These are phyloP conservation scores for Emmonsia crescens DNA, from an alignment of 2,329 filamentous ascomycete species.

Conservation along the genomic window DNA sequence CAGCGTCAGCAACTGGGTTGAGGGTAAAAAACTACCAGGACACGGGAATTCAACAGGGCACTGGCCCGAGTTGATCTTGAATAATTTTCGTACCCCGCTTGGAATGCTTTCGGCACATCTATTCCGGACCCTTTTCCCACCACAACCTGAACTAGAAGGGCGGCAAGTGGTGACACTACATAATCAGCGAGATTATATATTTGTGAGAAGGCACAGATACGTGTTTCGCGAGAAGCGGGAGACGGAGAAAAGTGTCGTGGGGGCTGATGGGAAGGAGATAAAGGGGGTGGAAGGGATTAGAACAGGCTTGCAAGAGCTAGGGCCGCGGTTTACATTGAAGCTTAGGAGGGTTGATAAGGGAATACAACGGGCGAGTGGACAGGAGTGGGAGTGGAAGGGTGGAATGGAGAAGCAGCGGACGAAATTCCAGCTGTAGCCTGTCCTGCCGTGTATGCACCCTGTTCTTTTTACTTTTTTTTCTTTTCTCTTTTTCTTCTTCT, in stretches of 20 bases:
- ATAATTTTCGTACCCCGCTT: constrained; percentile 89
- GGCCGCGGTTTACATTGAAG: constrained; percentile 75
- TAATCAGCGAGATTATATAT: constrained; percentile 94
- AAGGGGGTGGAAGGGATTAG: constrained; percentile 77
- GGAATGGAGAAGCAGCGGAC: constrained; percentile 91
- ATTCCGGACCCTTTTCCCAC: constrained; percentile 70
- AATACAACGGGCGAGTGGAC: constrained; percentile 62
- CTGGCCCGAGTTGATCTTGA: constrained; percentile 79
- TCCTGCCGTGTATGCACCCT: background rate
- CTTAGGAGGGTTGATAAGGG: constrained; percentile 84
- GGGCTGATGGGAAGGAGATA: constrained; percentile 69
- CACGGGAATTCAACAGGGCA: constrained; percentile 86
- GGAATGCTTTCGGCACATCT: constrained; percentile 79
- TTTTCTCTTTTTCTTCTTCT: background rate
- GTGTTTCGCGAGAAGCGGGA: constrained; percentile 80
- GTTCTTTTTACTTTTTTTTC: background rate
- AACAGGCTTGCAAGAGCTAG: constrained; percentile 81
- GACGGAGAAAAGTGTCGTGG: constrained; percentile 78
- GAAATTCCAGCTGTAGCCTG: constrained; percentile 68
- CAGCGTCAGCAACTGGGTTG: constrained; percentile 78
- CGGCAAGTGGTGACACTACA: constrained; percentile 86
- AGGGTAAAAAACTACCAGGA: constrained; percentile 75
- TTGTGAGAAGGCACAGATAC: constrained; percentile 81
- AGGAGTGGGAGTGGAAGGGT: constrained; percentile 95
- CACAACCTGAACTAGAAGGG: constrained; percentile 70